Conservation (phyloP, 2,329 filamentous ascomycete species). For the Talaromyces atroroseus region DNA sequence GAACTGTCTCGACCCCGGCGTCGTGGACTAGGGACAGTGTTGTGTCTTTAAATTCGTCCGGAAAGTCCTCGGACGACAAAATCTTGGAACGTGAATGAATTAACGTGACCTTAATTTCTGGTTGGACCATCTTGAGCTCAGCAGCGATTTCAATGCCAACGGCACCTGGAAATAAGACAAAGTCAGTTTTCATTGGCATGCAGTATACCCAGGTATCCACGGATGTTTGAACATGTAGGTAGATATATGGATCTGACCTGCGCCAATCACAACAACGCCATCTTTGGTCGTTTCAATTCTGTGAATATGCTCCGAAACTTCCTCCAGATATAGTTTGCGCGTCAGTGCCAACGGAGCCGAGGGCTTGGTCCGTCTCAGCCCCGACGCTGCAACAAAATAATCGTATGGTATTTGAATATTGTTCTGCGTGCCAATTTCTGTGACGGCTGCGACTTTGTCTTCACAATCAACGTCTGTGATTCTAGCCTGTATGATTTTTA, state of each 20-base stretch:
- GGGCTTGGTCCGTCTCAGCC: slow-evolving; percentile 64
- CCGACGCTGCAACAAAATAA: slow-evolving; percentile 68
- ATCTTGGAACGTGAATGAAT: slow-evolving; percentile 67
- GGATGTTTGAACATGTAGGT: too few relatives aligned
- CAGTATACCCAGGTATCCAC: neutral
- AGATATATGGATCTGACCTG: slow-evolving; percentile 42
- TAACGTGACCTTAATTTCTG: slow-evolving; percentile 62
- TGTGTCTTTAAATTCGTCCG: slow-evolving; percentile 62
- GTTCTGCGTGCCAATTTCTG: neutral
- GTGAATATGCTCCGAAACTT: slow-evolving; percentile 57
- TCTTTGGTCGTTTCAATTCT: slow-evolving; percentile 48
- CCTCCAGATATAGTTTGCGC: slow-evolving; percentile 58
- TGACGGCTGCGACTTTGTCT: slow-evolving; percentile 6
- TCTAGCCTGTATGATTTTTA: slow-evolving; percentile 62
- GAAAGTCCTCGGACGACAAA: slow-evolving; percentile 67
- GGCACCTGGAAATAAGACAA: slow-evolving; percentile 47
- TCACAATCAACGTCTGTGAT: slow-evolving; percentile 53
- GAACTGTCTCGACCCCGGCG: slow-evolving; percentile 59
- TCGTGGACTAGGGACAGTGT: slow-evolving; percentile 56
- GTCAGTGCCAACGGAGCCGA: slow-evolving; percentile 63
- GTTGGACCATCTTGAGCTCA: slow-evolving; percentile 65
- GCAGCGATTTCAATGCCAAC: slow-evolving; percentile 79
- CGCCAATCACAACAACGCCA: slow-evolving; percentile 68
- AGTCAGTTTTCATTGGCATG: slow-evolving; percentile 7
- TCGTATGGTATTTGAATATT: slow-evolving; percentile 51